A percentile compares a stretch with the other conserved stretches of the same genome.
Conservation (phyloP, 2,329 filamentous ascomycete species). For the Claviceps citrina region DNA sequence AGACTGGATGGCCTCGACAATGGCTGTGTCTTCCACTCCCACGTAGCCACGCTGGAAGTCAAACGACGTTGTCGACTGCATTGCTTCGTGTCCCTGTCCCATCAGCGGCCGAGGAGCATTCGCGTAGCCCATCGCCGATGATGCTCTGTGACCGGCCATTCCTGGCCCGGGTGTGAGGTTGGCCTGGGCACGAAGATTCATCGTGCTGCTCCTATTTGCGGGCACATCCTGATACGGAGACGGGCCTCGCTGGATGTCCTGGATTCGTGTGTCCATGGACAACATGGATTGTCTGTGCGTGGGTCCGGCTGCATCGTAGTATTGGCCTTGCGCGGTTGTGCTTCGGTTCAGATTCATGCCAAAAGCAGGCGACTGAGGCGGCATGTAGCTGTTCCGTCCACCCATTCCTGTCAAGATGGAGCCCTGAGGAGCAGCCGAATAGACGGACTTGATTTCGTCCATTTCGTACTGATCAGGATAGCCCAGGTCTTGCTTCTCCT, state of each 20-base stretch:
- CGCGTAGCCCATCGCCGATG: conserved; percentile 30
- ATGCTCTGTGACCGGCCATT: conserved; percentile 22
- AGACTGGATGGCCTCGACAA: conserved; percentile 68
- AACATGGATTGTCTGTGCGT: conserved; percentile 56
- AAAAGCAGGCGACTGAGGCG: conserved; percentile 67
- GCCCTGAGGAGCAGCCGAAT: conserved; percentile 78
- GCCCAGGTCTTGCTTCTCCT: conserved; percentile 47
- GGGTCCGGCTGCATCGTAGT: conserved; percentile 34
- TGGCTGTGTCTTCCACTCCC: conserved; percentile 64
- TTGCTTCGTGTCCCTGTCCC: conserved; percentile 27
- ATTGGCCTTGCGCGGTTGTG: conserved; percentile 29
- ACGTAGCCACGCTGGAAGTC: conserved; percentile 43
- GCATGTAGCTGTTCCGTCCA: conserved; percentile 58
- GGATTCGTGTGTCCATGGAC: conserved; percentile 39
- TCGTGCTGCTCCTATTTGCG: conserved; percentile 43
- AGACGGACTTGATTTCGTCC: conserved; percentile 95
- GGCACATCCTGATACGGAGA: conserved; percentile 45
- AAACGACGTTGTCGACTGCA: conserved; percentile 38
- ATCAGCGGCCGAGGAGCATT: conserved; percentile 33
- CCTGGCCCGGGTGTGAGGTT: conserved; percentile 31
- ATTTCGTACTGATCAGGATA: conserved; percentile 81
- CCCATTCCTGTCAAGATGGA: conserved; percentile 79
- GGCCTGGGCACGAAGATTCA: conserved; percentile 36
- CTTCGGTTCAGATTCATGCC: conserved; percentile 30
- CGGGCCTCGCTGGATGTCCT: conserved; percentile 32